phyloP scores from a whole-genome alignment of 352 stramenopile species.

The Phytophthora boehmeriae region DNA sequence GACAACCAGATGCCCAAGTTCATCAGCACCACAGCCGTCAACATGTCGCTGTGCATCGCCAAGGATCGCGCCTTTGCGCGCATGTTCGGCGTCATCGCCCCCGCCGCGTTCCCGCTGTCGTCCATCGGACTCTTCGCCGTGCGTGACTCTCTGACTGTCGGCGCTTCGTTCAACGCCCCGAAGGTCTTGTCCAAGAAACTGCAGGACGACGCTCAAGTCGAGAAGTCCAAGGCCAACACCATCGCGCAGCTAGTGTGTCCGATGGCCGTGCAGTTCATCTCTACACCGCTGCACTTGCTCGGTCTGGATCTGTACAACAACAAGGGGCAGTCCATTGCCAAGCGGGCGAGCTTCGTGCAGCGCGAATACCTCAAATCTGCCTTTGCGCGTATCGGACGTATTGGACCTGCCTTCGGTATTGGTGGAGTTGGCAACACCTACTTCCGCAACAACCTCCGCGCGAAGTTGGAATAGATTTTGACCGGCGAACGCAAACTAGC shows the following conservation, averaged over 20 bases:
- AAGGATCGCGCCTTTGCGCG: slow-evolving; percentile 92
- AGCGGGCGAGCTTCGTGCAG: slow-evolving; percentile 65
- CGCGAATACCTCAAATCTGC: slow-evolving; percentile 89
- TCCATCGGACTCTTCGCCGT: slow-evolving; percentile 89
- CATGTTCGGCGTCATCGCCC: slow-evolving; percentile 90
- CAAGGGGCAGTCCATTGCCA: slow-evolving; percentile 29
- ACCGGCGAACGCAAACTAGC: slow-evolving; percentile 18
- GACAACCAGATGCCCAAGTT: slow-evolving; percentile 92
- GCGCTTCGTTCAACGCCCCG: slow-evolving; percentile 89
- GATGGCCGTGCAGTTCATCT: slow-evolving; percentile 86
- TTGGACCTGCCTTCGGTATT: slow-evolving; percentile 90
- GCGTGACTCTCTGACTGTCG: slow-evolving; percentile 86
- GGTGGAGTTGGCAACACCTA: slow-evolving; percentile 88
- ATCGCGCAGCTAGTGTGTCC: slow-evolving; percentile 85
- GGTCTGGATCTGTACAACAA: slow-evolving; percentile 92
- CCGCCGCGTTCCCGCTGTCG: slow-evolving; percentile 72
- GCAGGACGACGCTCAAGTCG: slow-evolving; percentile 52
- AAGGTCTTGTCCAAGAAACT: slow-evolving; percentile 69
- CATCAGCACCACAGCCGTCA: slow-evolving; percentile 85
- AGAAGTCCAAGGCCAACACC: slow-evolving; percentile 55
- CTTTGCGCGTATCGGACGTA: slow-evolving; percentile 81
- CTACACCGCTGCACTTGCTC: slow-evolving; percentile 88
- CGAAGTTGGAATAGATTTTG: slow-evolving; percentile 40
- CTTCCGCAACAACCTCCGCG: slow-evolving; percentile 57
- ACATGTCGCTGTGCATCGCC: slow-evolving; percentile 91